These are phyloP conservation scores for Trichosporon inkin DNA, from an alignment of 1,284 basidiomycete species.

Conservation along the genomic window DNA sequence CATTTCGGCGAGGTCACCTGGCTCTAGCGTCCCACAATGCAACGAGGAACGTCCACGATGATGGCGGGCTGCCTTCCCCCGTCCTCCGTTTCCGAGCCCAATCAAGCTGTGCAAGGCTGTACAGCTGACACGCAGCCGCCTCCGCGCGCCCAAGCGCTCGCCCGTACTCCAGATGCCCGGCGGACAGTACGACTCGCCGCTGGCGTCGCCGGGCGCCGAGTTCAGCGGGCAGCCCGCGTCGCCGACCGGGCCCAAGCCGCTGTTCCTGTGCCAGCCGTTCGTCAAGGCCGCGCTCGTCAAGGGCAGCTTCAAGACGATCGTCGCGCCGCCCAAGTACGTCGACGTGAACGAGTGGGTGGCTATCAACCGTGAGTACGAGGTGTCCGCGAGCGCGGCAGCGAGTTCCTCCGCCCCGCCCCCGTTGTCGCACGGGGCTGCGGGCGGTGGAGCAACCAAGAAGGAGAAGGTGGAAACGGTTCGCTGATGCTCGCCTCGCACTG, in stretches of 20 bases:
- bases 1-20: background rate
- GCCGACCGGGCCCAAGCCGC: constrained; percentile 52
- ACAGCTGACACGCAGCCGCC: constrained; percentile 33
- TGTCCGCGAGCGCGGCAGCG: background rate
- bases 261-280: constrained; percentile 92
- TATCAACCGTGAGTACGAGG: constrained; percentile 74
- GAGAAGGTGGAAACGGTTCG: background rate
- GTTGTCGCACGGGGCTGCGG: background rate
- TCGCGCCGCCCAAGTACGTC: constrained; percentile 93
- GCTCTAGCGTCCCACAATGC: background rate
- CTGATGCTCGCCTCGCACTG: constrained; percentile 1
- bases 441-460: no score
- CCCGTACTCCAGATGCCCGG: constrained; percentile 28
- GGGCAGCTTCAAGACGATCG: constrained; percentile 97
- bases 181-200: constrained; percentile 36
- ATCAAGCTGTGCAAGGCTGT: background rate
- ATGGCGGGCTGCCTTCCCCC: constrained; percentile 12
- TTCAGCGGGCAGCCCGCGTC: constrained; percentile 23
- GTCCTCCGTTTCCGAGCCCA: background rate
- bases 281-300: constrained; percentile 96
- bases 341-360: constrained; percentile 99
- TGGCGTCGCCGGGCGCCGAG: constrained; percentile 40
- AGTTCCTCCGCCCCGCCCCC: background rate
- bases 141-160: constrained; percentile 47
- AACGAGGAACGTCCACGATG: background rate